Evolutionary conservation across 2,329 filamentous ascomycete species (phyloP), one percentile per base, ranked within the genome.

Genomic region (Aspergillus pseudoterreus): DNA sequence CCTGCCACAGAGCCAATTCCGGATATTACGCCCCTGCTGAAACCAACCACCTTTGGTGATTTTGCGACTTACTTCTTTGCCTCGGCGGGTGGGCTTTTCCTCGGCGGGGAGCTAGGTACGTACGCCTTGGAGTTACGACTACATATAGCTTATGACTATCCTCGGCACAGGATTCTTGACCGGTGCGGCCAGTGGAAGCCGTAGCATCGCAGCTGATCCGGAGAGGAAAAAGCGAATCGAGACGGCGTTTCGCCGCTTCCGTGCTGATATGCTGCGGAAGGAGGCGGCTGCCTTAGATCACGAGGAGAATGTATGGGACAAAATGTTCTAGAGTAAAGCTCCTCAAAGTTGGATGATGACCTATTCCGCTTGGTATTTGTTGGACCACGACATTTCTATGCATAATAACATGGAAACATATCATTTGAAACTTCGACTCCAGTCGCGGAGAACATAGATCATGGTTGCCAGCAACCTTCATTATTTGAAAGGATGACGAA

Each of bases 11-110:
- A 86, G 61, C 62, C 78, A 0, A 71, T 88, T 1, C 85, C 85
- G 0, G 83, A 88, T 58, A 69, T 87, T 33, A 81, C 80, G 0
- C 75, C 76, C 0, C 61, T 82, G 35, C 57, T 87, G 38, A 76
- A 78, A 42, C 85, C 84, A 0, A 81, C 79, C 2, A 73, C 73
- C 0, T 62, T 80, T 45, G 83, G 83, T 12, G 85, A 88, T 56
- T 63, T 83, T 24, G 79, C 82, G 3, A 82, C 85, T 0, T 86
- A 84, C 61, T 78, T 80, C 54, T 80, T 87, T 62, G 83, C 86
- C 43, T 78, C 79, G 0, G 63, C 80, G 0, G 84, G 82, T 12
- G 84, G 84, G 0, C 63, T 86, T 4, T 83, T 88, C 54, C 56
- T 88, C 5, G 84, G 84, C 6, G 84, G 85, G 6, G 85, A 88